Percentiles rank a stretch among this genome's conserved stretches.
Evolutionary conservation across 108 stramenopile species (phyloP).

Genomic region (Fistulifera pelliculosa): DNA sequence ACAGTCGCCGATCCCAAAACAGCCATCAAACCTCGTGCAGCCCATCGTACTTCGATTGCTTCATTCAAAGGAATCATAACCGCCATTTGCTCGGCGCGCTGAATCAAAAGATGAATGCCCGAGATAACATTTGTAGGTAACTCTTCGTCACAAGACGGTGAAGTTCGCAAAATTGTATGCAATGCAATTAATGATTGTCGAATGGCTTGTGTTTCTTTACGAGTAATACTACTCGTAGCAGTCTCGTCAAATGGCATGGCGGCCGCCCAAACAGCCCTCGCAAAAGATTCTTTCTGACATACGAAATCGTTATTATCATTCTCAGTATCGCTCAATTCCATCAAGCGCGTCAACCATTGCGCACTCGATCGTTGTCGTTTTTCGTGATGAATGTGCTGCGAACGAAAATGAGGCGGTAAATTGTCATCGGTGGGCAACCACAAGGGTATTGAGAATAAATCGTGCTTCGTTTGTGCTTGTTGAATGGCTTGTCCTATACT

Average conservation of each 20-base stretch:
- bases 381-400: slow-evolving; percentile 57
- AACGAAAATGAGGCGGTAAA: slow-evolving; percentile 42
- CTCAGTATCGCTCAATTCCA: slow-evolving; percentile 10
- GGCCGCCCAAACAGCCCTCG: slow-evolving; percentile 35
- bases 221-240: background rate
- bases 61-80: slow-evolving; percentile 29
- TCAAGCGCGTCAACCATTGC: slow-evolving; percentile 43
- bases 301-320: too few relatives aligned
- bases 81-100: slow-evolving; percentile 20
- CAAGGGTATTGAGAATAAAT: slow-evolving; percentile 17
- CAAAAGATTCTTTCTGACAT: slow-evolving; percentile 6
- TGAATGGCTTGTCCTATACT: slow-evolving; percentile 27
- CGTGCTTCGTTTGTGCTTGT: slow-evolving; percentile 3
- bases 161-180: slow-evolving; percentile 15
- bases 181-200: slow-evolving; percentile 32
- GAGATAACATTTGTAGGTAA: background rate
- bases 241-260: slow-evolving; percentile 19
- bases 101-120: slow-evolving; percentile 8
- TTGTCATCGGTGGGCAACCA: slow-evolving; percentile 55
- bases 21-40: slow-evolving; percentile 31
- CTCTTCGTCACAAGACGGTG: slow-evolving; percentile 4
- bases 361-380: slow-evolving; percentile 51
- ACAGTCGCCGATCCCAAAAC: slow-evolving; percentile 12
- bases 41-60: slow-evolving; percentile 45
- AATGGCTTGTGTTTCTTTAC: slow-evolving; percentile 23